Evolutionary conservation across 2,329 filamentous ascomycete genomes (phyloP), one percentile per base, ranked within the genome.

Genomic region (Exophiala aquamarina): DNA sequence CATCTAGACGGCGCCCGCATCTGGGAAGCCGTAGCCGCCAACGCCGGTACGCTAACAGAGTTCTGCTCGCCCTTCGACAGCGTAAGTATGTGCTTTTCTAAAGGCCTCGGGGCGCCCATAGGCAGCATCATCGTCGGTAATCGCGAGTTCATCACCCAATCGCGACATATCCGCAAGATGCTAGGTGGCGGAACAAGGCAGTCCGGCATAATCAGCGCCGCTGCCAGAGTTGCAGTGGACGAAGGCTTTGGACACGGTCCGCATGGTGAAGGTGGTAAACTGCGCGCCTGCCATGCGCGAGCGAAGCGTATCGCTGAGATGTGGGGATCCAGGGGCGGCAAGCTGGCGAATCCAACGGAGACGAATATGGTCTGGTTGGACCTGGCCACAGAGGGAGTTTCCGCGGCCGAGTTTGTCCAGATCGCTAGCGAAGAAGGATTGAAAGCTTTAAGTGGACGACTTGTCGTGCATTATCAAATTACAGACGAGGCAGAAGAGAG

Each of bases 321-420:
- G 55, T 95, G 89, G 89, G 77, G 73, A 4, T 70, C 70, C 13
- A 71, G 83, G 41, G 89, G 89, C 3, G 89, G 89, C 1, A 81
- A 78, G 66, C 67, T 89, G 47, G 67, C 75, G 15, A 74, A 84
- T 49, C 84, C 86, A 0, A 83, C 86, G 1, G 84, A 95, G 62
- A 94, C 89, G n/a, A 95, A 95, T 68, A 94, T 95, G 87, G 81
- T 89, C 28, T 95, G 88, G 89, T 62, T 94, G 48, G 84, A 94
- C 64, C 70, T 93, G n/a, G 77, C 81, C 21, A 75, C 76, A 1
- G 77, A 79, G 8, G 78, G 79, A 0, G 64, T 84, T 23, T 69
- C 71, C 3, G 64, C 63, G 3, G 73, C 78, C 41, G 71, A 77
- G 33, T 78, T 83, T 51, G 73, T 77, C 9, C 70, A 73, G 47